phyloP scores from a whole-genome alignment of 1,284 basidiomycete species.

The Austroboletus rostrupii region DNA sequence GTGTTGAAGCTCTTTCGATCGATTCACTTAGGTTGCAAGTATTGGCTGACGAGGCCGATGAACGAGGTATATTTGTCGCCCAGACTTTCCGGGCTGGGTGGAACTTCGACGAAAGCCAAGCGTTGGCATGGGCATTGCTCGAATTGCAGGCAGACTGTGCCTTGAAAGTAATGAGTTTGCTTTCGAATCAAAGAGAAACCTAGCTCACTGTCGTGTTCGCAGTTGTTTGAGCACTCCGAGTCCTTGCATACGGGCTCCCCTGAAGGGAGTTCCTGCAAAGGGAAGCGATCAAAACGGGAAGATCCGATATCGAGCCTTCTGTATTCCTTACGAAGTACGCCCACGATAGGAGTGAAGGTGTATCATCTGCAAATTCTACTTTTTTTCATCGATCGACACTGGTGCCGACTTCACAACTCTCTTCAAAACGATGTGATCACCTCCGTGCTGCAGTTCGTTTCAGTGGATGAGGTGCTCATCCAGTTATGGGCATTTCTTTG shows the following conservation, averaged over 20 bases:
- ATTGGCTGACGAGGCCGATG: constrained; percentile 16
- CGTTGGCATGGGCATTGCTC: constrained; percentile 76
- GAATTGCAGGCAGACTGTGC: constrained; percentile 84
- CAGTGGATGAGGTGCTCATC: constrained; percentile 57
- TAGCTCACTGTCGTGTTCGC: constrained; percentile 14
- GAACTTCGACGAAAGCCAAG: constrained; percentile 68
- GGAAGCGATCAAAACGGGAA: constrained; percentile 52
- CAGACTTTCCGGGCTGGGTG: constrained; percentile 68
- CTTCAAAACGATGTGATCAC: constrained; percentile 54
- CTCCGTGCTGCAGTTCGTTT: constrained; percentile 57
- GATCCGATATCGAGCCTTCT: constrained; percentile 62
- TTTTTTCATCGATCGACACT: constrained; percentile 81
- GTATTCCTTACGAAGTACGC: constrained; percentile 40
- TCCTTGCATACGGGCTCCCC: constrained; percentile 41
- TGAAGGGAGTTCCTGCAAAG: constrained; percentile 22
- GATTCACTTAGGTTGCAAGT: constrained; percentile 58
- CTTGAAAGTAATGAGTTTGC: constrained; percentile 48
- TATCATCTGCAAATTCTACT: constrained; percentile 76
- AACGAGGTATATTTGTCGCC: constrained; percentile 48
- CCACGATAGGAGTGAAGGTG: constrained; percentile 32
- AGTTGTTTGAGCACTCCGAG: constrained; percentile 65
- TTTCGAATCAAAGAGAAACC: constrained; percentile 5
- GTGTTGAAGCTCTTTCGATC: constrained; percentile 58
- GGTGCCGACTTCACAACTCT: constrained; percentile 54
- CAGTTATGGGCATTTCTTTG: constrained; percentile 84